A percentile compares a stretch with the other conserved stretches of the same genome.
These are phyloP conservation scores for Rugosomyces carneus DNA, from an alignment of 1,284 basidiomycete genomes.

Conservation along the genomic window DNA sequence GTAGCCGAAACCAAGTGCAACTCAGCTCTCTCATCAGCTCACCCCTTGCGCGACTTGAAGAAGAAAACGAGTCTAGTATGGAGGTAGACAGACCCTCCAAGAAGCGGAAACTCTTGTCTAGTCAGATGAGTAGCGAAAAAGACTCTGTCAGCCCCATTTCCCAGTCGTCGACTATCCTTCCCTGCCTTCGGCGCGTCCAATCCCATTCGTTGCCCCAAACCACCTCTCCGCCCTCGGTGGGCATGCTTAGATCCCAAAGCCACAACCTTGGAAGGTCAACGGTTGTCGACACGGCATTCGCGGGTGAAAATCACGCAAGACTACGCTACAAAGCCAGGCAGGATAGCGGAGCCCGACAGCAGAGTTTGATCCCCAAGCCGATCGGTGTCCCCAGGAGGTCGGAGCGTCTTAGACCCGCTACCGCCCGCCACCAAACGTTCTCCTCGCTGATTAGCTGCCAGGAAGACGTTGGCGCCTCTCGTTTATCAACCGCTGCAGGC, in stretches of 20 bases:
- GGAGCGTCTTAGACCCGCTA: slow-evolving; percentile 12
- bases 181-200: slow-evolving; percentile 7
- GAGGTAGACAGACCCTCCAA: slow-evolving; percentile 18
- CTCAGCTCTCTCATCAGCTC: slow-evolving; percentile 22
- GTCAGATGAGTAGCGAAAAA: background rate
- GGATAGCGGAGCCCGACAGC: background rate
- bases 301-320: slow-evolving; percentile 21
- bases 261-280: slow-evolving; percentile 20
- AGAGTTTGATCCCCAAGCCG: slow-evolving; percentile 5
- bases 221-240: slow-evolving; percentile 15
- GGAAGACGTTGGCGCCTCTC: slow-evolving; percentile 1
- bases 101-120: slow-evolving; percentile 17
- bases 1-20: slow-evolving; percentile 15
- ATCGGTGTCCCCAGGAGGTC: slow-evolving; percentile 12
- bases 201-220: slow-evolving; percentile 13
- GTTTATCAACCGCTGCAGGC: slow-evolving; percentile 1
- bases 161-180: slow-evolving; percentile 14
- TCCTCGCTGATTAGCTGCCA: background rate
- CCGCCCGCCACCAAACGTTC: slow-evolving; percentile 1
- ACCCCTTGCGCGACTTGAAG: slow-evolving; percentile 24
- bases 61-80: slow-evolving; percentile 24
- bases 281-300: slow-evolving; percentile 23
- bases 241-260: slow-evolving; percentile 30
- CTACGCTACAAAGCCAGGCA: slow-evolving; percentile 19
- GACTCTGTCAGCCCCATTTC: slow-evolving; percentile 10